Percentiles rank a stretch among this genome's conserved stretches.
Conservation (phyloP, 371 early-diverging fungal genomes). For the Circinella minor region DNA sequence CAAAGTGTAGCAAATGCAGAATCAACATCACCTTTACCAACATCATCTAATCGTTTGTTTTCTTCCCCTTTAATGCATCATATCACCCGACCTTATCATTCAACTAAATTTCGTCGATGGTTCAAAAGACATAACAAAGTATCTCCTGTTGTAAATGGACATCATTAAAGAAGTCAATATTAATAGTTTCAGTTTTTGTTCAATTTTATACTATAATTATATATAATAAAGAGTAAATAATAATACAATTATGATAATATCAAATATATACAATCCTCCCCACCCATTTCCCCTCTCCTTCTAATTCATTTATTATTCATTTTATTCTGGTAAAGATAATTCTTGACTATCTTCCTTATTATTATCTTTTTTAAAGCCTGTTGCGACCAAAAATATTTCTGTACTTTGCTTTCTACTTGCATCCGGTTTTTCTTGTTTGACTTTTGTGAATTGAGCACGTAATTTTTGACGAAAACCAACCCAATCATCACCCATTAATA, state of each 20-base stretch:
- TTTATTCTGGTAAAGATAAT: no score
- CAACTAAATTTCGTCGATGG: conserved; percentile 19
- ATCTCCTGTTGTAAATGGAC: conserved; percentile 4
- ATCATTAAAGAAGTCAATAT: no score
- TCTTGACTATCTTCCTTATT: background rate
- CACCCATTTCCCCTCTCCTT: no score
- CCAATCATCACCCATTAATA: conserved; percentile 72
- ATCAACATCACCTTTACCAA: background rate
- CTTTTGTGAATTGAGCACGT: conserved; percentile 47
- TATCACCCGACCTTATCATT: background rate
- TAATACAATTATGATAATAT: no score
- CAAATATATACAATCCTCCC: no score
- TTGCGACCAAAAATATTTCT: conserved; percentile 79
- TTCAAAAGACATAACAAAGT: conserved; percentile 25
- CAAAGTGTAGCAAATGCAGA: background rate
- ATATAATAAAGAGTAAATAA: no score
- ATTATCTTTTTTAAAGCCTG: conserved; percentile 31
- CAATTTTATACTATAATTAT: no score
- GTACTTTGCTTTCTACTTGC: conserved; percentile 77
- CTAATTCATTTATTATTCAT: no score
- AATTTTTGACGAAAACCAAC: conserved; percentile 51
- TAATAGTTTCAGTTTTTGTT: no score
- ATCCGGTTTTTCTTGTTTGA: conserved; percentile 68
- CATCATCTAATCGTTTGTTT: background rate
- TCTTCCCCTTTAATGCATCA: conserved; percentile 2